Evolutionary conservation across 192 early-diverging fungal species (phyloP), one percentile per base, ranked within the genome.

Genomic region (Linnemannia zychae): DNA sequence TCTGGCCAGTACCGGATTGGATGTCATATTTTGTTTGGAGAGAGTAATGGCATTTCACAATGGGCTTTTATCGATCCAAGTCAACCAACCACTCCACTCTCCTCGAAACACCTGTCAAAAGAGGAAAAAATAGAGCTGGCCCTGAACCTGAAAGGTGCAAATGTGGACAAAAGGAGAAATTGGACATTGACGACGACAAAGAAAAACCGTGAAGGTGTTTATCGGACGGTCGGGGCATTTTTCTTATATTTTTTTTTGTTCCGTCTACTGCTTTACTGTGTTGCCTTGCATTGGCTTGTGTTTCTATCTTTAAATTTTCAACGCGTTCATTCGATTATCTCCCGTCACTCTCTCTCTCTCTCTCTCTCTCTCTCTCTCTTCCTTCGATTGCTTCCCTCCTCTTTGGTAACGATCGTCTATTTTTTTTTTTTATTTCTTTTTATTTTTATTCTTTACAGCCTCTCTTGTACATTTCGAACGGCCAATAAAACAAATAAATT

Each of bases 301-400:
- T n/a, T 63, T 63, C 57, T 63, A 63, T 63, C 57, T 63, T 63
- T 63, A 63, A 63, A 57, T n/a, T n/a, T n/a, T n/a, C n/a, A n/a
- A 63, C 57, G 57, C 57, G 57, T 63, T 63, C 57, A 63, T 63
- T 63, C 57, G 57, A 63, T 63, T 63, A 28, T 31, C 57, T 13
- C 28, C 18, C 49, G 16, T 1, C n/a, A n/a, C n/a, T n/a, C n/a
- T n/a, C n/a, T n/a, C n/a, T n/a, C 16, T 50, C n/a, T 3, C 57
- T 31, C n/a, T 0, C 57, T 31, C 16, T 50, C n/a, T 3, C 57
- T 31, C n/a, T n/a, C 16, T 50, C n/a, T 3, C 57, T 31, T 53
- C 2, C 57, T 31, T 63, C 57, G 57, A 63, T 63, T 63, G 57
- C 57, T 63, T 31, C 28, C 9, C 40, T 9, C 40, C 9, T 44